Evolutionary conservation across 2,329 filamentous ascomycete species (phyloP).

Genomic region (Aureobasidium sp.): DNA sequence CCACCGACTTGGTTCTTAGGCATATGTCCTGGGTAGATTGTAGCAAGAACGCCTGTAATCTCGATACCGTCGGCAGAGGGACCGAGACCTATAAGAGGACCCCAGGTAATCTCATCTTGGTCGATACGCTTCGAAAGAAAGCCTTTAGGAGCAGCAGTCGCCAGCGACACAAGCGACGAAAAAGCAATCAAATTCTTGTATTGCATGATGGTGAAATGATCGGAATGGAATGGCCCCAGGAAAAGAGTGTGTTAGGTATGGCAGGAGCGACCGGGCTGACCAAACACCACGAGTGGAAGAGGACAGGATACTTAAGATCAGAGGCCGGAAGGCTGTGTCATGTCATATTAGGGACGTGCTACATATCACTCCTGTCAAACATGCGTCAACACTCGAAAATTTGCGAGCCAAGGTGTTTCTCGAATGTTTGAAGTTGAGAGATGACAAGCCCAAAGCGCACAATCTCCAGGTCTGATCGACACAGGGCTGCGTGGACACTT

Average conservation of each 20-base stretch:
- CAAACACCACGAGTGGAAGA: not conserved
- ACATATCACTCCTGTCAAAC: not conserved
- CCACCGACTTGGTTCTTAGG: constrained; percentile 29
- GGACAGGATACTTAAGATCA: not conserved
- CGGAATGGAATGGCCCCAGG: not conserved
- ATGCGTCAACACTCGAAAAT: constrained; percentile 5
- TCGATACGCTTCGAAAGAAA: not conserved
- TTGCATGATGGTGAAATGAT: constrained; percentile 6
- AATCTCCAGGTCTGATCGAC: constrained; percentile 9
- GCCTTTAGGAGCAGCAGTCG: constrained; percentile 4
- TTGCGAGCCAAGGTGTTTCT: constrained; percentile 9
- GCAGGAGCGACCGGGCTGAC: constrained; percentile 11
- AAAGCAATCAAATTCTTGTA: constrained; percentile 5
- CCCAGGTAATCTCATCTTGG: constrained; percentile 26
- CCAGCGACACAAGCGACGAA: constrained; percentile 16
- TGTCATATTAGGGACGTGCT: constrained; percentile 7
- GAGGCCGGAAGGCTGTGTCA: not conserved
- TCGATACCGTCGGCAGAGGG: constrained; percentile 27
- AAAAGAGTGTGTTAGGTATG: not conserved
- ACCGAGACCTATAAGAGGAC: constrained; percentile 28
- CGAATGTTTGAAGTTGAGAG: constrained; percentile 16
- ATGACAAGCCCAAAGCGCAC: not conserved
- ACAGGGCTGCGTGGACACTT: not conserved
- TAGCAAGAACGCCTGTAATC: constrained; percentile 28
- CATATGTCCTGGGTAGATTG: constrained; percentile 32